phyloP scores from a whole-genome alignment of 495 filamentous ascomycete genomes.

The Cairneyella variabilis region DNA sequence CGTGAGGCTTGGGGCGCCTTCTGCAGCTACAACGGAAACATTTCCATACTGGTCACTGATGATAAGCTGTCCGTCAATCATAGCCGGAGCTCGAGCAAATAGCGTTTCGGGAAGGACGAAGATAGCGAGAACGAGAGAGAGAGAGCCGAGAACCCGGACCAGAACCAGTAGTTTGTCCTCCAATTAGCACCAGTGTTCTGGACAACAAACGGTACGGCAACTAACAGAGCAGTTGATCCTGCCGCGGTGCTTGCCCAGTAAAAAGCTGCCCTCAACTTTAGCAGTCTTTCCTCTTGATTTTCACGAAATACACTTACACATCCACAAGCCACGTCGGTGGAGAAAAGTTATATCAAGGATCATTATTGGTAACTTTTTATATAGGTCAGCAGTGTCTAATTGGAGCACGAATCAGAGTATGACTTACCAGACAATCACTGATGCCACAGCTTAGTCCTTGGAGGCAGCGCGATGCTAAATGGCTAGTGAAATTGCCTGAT shows the following conservation, averaged over 20 bases:
- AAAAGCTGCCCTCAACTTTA: neutral
- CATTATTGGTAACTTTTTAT: conserved; percentile 1
- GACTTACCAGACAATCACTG: neutral
- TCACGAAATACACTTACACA: neutral
- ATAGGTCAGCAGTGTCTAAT: neutral
- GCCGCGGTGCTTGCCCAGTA: conserved; percentile 2
- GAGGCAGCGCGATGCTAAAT: neutral
- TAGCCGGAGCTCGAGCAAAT: neutral
- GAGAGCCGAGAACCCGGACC: conserved; percentile 4
- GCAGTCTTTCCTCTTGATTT: neutral
- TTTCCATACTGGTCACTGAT: conserved; percentile 6
- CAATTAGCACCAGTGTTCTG: neutral
- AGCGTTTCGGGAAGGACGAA: conserved; percentile 1
- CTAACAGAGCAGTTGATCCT: conserved; percentile 3
- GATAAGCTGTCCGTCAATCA: conserved; percentile 4
- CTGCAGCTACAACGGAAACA: neutral
- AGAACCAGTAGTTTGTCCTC: conserved; percentile 7
- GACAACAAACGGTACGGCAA: conserved; percentile 1
- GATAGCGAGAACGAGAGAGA: neutral
- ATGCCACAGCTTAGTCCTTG: neutral
- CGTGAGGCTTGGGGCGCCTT: neutral
- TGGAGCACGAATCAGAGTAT: neutral
- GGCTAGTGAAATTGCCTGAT: neutral
- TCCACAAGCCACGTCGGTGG: conserved; percentile 1
- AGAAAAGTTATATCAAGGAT: conserved; percentile 5